phyloP scores from a whole-genome alignment of 345 rosid genomes.

The Eucalyptus paniculata region DNA sequence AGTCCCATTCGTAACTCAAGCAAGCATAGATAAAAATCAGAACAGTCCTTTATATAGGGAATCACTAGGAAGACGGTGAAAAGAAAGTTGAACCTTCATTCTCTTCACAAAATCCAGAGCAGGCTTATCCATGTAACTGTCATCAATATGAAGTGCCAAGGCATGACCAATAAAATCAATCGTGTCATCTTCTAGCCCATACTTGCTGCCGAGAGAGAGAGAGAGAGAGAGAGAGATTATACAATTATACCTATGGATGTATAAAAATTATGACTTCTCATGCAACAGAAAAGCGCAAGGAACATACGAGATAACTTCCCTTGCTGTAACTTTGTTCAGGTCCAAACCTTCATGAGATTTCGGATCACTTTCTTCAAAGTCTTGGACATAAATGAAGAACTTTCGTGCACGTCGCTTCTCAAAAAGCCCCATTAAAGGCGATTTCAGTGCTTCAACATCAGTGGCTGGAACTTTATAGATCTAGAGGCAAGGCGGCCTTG shows the following conservation, averaged over 20 bases:
- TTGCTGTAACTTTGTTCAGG: constrained; percentile 67
- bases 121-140: constrained; percentile 67
- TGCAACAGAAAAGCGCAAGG: background rate
- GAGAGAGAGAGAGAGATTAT: background rate
- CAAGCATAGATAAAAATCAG: background rate
- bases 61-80: background rate
- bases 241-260: background rate
- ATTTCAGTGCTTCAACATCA: constrained; percentile 86
- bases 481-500: constrained; percentile 10
- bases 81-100: constrained; percentile 42
- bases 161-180: constrained; percentile 92
- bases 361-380: constrained; percentile 82
- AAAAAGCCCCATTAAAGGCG: constrained; percentile 79
- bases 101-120: constrained; percentile 73
- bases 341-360: constrained; percentile 89
- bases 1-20: background rate
- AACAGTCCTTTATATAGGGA: background rate
- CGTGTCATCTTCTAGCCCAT: constrained; percentile 87
- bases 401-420: constrained; percentile 92
- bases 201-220: constrained; percentile 26
- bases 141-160: constrained; percentile 69
- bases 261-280: background rate
- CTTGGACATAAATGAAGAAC: constrained; percentile 93
- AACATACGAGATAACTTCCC: constrained; percentile 67
- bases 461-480: constrained; percentile 84